A percentile compares a stretch with the other conserved stretches of the same genome.
Conservation (phyloP, 345 rosid genomes). For the Populus tremula region DNA sequence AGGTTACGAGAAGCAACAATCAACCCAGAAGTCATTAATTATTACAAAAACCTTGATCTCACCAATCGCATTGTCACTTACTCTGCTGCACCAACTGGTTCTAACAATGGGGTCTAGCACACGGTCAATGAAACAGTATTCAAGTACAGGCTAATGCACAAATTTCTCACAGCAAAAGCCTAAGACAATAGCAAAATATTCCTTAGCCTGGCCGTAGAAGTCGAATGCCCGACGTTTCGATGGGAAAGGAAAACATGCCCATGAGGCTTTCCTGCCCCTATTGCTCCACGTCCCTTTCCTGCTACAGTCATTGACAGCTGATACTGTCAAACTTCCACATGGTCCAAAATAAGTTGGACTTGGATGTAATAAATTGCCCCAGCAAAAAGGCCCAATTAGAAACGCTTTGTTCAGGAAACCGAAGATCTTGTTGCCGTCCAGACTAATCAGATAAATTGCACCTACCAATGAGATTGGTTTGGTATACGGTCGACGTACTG, state of each 20-base stretch:
- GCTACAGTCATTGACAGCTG: not conserved
- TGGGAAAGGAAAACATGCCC: not conserved
- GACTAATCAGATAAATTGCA: not conserved
- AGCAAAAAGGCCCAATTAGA: not conserved
- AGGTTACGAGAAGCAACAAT: too few relatives aligned
- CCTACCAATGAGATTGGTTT: not conserved
- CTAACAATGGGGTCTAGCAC: not conserved
- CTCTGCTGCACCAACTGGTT: not conserved
- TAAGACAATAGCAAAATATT: not conserved
- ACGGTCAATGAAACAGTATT: not conserved
- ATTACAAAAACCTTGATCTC: too few relatives aligned
- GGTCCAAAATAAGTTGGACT: not conserved
- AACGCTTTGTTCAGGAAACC: too few relatives aligned
- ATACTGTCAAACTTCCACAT: not conserved
- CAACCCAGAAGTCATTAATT: too few relatives aligned
- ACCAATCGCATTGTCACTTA: not conserved
- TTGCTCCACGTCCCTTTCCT: not conserved
- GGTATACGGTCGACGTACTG: too few relatives aligned
- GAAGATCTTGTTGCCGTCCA: too few relatives aligned
- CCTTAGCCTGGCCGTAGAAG: not conserved
- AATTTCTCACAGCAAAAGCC: not conserved
- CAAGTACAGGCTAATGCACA: not conserved
- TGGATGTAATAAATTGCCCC: not conserved
- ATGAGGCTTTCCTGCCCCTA: not conserved
- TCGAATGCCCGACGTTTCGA: not conserved